Base-by-base conservation (phyloP, 2,329 filamentous ascomycete genomes). In the Epicoccum sorghinum region DNA sequence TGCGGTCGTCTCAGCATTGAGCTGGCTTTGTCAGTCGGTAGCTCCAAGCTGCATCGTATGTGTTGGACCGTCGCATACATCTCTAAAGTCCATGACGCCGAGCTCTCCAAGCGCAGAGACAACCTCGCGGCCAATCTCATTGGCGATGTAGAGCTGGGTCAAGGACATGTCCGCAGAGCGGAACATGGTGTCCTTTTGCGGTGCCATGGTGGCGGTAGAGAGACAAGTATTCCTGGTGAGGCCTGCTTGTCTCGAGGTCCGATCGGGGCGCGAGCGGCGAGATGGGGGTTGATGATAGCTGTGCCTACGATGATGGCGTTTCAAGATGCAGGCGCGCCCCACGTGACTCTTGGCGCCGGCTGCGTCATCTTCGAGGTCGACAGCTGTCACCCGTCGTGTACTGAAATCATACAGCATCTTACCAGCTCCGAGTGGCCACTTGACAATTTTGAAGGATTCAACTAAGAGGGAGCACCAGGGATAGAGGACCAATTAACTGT, bases 81-180 rank as follows among this genome's bases (percentile, higher is more conserved):
- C 95, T 79, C 95, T 86, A 75, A 99, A 99, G 78, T 98, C 93
- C 76, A 98, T 93, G 70, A 95, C 85, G 54, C 95, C 95, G 71
- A 99, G 86, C 84, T 99, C 95, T 73, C 95, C 95, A 62, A 99
- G 83, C 52, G 93, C 93, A 73, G 93, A 96, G 61, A 98, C 93
- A 69, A 97, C 93, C 81, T 99, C 96, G 74, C 95, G 88, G 68
- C 95, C 93, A 68, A 99, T 98, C 83, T 99, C 95, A 76, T 97
- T 98, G 72, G 95, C 91, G 71, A 99, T 96, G 80, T 98, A 99
- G 72, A 99, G 89, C 87, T 99, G 95, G 73, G 96, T 96, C 89
- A 99, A 89, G 84, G 92, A 97, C 95, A 99, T 99, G 79, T 97
- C 91, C 90, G 92, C 91, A 76, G 95, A 99, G 85, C 96, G 93